Base-by-base conservation (phyloP, 2,329 filamentous ascomycete species). In the Graphilbum fragrans region DNA sequence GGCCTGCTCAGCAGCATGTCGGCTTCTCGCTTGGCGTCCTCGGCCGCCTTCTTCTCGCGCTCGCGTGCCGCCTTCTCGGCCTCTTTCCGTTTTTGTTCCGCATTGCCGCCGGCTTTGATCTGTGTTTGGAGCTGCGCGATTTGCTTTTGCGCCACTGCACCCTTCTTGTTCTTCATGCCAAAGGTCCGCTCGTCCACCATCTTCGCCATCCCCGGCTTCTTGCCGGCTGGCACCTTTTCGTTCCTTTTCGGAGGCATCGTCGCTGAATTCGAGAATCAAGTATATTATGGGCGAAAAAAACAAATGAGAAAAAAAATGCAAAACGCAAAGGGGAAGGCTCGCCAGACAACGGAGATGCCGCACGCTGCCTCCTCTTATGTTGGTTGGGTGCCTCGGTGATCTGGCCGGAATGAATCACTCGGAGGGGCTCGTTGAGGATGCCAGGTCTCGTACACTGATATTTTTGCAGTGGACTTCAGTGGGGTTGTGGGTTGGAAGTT, bases 101-200 rank as follows among this genome's bases (percentile, higher is more conserved):
- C 77, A n/a, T 73, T 82, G 47, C 86, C 86, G 52, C 82, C 80
- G 43, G 74, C 72, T 51, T 82, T 78, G 40, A 80, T 74, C 54
- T 87, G 82, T 37, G 80, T 74, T 51, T 80, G 67, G 60, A 98
- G 76, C 55, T 87, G 84, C 45, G 84, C 81, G 58, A 98, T 96
- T 52, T 88, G 78, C 64, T 80, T 94, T 66, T 96, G 86, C 42
- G 87, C 90, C 40, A 77, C 80, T 43, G 78, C 82, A 52, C 92
- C 92, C 72, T 95, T 98, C 71, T 98, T 98, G 60, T 98, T 98
- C 69, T 98, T 98, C 92, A 98, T 96, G 54, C 92, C 92, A 72
- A 98, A 98, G 38, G 92, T 94, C 68, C 90, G 92, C 70, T 98
- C 92, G 48, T 92, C 86, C 49, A 87, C 84, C 35, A 70, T 55